phyloP scores from a whole-genome alignment of 176 grass and related monocot species.

The Cenchrus purpureus region DNA sequence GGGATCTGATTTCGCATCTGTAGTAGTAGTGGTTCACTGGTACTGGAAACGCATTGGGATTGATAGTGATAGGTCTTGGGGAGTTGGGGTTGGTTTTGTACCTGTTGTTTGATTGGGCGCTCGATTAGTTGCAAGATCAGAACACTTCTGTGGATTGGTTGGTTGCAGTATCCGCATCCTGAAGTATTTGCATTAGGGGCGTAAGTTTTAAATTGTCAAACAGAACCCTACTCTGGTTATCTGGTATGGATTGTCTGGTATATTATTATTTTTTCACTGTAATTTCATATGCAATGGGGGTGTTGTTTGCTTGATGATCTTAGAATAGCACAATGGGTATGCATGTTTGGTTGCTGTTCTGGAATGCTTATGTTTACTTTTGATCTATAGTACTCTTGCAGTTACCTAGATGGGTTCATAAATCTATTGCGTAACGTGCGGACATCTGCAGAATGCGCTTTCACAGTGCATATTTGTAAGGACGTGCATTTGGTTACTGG shows the following conservation, averaged over 20 bases:
- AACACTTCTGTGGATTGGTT: not conserved
- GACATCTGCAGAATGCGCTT: not conserved
- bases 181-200: too few relatives aligned
- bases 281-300: not conserved
- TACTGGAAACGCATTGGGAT: not conserved
- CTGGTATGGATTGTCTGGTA: not conserved
- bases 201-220: not conserved
- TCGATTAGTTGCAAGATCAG: not conserved
- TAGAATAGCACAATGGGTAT: not conserved
- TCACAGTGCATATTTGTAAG: constrained; percentile 11
- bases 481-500: constrained; percentile 1
- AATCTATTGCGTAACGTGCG: not conserved
- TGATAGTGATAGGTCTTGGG: not conserved
- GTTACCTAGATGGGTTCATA: not conserved
- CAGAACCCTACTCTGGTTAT: too few relatives aligned
- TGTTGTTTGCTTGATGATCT: not conserved
- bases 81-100: not conserved
- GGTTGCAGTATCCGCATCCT: not conserved
- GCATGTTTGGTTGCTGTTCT: not conserved
- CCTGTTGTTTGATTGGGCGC: not conserved
- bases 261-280: not conserved
- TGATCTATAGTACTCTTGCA: not conserved
- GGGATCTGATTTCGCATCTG: not conserved
- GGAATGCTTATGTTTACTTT: not conserved
- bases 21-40: not conserved